These are phyloP conservation scores for Linum usitatissimum DNA, from an alignment of 345 rosid genomes.

Conservation along the genomic window DNA sequence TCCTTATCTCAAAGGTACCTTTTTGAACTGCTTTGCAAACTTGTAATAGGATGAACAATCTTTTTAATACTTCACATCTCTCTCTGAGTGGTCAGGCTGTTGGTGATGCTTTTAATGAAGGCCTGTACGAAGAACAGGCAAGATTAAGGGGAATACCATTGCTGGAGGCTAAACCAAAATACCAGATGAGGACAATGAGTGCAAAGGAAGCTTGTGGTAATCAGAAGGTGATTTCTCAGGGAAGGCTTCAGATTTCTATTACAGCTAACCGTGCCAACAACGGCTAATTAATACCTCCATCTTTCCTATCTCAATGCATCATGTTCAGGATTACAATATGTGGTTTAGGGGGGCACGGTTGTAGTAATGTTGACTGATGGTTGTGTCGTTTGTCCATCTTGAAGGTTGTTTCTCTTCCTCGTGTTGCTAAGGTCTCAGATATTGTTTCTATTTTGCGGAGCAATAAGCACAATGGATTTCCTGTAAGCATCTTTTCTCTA, in stretches of 20 bases:
- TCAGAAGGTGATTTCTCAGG: constrained; percentile 47
- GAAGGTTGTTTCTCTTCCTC: constrained; percentile 81
- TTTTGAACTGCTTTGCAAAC: constrained; percentile 7
- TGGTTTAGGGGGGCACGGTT: not conserved
- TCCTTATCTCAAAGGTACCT: constrained; percentile 88
- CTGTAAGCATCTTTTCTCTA: constrained; percentile 38
- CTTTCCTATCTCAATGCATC: no score
- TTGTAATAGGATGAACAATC: constrained; percentile 10
- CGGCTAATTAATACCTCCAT: not conserved
- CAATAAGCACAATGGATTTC: constrained; percentile 88
- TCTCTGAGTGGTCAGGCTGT: constrained; percentile 54
- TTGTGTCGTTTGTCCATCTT: constrained; percentile 11
- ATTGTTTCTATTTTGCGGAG: constrained; percentile 66
- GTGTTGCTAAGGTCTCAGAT: constrained; percentile 81
- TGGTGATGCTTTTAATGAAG: constrained; percentile 97
- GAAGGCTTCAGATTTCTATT: not conserved
- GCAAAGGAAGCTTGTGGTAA: constrained; percentile 79
- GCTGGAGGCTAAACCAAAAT: constrained; percentile 82
- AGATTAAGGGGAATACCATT: constrained; percentile 71
- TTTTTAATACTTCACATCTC: constrained; percentile 4
- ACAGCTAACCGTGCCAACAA: not conserved
- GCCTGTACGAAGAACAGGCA: constrained; percentile 86
- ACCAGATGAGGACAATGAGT: constrained; percentile 61
- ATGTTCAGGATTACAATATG: no score
- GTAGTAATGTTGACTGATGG: constrained; percentile 2